Percentiles rank a stretch among this genome's conserved stretches.
These are phyloP conservation scores for Rasamsonia emersonii DNA, from an alignment of 2,329 filamentous ascomycete genomes.

Conservation along the genomic window DNA sequence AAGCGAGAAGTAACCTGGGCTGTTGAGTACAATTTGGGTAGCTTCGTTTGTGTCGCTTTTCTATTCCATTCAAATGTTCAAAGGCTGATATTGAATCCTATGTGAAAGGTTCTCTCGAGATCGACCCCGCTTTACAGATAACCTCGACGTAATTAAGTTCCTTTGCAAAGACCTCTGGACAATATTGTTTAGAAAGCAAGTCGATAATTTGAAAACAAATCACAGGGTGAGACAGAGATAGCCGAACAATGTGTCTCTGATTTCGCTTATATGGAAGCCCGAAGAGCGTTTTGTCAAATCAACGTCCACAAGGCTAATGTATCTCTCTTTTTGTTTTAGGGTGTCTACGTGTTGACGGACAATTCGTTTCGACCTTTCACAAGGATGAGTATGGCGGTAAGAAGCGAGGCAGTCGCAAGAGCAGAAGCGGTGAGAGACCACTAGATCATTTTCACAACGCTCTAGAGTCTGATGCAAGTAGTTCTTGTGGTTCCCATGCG, in stretches of 20 bases:
- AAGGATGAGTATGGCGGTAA: constrained; percentile 76
- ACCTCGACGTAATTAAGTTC: constrained; percentile 95
- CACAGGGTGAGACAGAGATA: no score
- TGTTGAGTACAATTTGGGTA: no score
- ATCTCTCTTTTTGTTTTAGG: constrained; percentile 54
- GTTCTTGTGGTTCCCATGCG: constrained; percentile 94
- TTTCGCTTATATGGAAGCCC: no score
- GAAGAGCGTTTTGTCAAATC: no score
- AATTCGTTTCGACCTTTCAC: constrained; percentile 81
- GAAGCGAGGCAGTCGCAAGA: constrained; percentile 61
- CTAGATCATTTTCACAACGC: constrained; percentile 1
- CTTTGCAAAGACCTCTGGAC: constrained; percentile 98
- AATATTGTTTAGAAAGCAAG: constrained; percentile 88
- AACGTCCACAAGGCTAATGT: no score
- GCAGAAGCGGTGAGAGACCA: constrained; percentile 61
- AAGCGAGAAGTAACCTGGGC: no score
- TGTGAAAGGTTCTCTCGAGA: constrained; percentile 45
- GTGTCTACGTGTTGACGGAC: constrained; percentile 93
- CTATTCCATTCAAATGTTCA: neutral
- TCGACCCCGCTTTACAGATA: constrained; percentile 80
- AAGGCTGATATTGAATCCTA: constrained; percentile 1
- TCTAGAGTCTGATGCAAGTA: constrained; percentile 27
- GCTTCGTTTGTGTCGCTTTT: neutral
- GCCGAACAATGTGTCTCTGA: no score
- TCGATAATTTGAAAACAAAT: constrained; percentile 98